Base-by-base conservation (phyloP, 192 early-diverging fungal genomes). In the Lunasporangiospora selenospora region DNA sequence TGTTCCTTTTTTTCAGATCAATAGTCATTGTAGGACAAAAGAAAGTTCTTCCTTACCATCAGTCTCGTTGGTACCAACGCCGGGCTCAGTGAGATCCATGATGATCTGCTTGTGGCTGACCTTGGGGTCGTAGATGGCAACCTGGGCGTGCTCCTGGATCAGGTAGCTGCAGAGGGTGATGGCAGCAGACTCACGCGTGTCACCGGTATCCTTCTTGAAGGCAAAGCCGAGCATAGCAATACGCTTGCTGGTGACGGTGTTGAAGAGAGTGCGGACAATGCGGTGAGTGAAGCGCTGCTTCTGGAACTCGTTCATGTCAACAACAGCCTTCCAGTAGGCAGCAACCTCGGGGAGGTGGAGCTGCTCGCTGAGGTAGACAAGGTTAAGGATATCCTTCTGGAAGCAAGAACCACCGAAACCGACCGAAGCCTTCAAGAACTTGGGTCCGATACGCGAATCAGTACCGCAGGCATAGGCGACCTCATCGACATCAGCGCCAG, bases 331-430 rank as follows among this genome's bases (percentile, higher is more conserved):
- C 94, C 94, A 96, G 80, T 96, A 96, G 34, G 84, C 90, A 29
- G 90, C 94, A 33, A 96, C 92, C 63, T 95, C 92, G 31, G 86
- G 88, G 32, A 96, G 77, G 41, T 92, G 85, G 21, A 95, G 84
- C 52, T 86, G 88, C 63, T 87, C 80, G 32, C 85, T 83, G 38
- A 96, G 83, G 76, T 93, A 96, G 4, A 95, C 89, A 48, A 96
- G 78, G 77, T 94, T 93, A 45, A 88, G 75, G 46, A 96, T 88
- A 64, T 96, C 94, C 67, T 96, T 96, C 71, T 94, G 90, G 78
- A 96, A 94, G 77, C 94, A 96, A 49, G 87, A 88, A 26, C 94
- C 94, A 58, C 94, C 94, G 66, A 96, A 96, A 30, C 94, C 94
- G 27, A 96, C 87, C 9, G 87, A 89, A 11, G 94, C 89, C 59